Base-by-base conservation (phyloP, 2,329 filamentous ascomycete species). In the Myriosclerotinia scirpicola region DNA sequence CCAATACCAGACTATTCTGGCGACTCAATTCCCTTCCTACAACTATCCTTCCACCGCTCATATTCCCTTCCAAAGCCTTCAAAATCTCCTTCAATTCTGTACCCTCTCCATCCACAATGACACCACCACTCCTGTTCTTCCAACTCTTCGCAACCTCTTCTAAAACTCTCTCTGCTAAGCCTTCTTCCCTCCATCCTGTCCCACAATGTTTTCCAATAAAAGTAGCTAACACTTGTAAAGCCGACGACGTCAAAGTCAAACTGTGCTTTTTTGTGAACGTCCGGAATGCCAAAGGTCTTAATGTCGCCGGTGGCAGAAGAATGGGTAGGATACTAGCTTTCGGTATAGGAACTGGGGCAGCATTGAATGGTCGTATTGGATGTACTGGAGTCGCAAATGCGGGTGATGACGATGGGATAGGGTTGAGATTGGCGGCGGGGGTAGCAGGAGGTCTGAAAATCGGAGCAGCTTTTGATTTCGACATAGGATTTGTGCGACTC, bases 211-310 rank as follows among this genome's bases (percentile, higher is more conserved):
- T 89, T 14, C 95, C 96, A 64, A 99, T 90, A 77, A 99, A 99
- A 1, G 86, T 84, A 26, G 95, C 93, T 42, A 99, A 83, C 56
- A 91, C 87, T 77, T 94, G 89, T 6, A 99, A 81, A 0, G 95
- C 92, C 0, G 93, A 87, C 0, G 94, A 95, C 9, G 91, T 93
- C 64, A 99, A 86, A 0, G 93, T 98, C 66, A 99, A 82, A 73
- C 94, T 96, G 79, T 99, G 92, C 76, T 98, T 99, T 79, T 97
- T 97, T 2, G 95, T 99, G 72, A 99, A 96, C 0, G 92, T 96
- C 56, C 95, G 88, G 76, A 99, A 98, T 11, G 95, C 96, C 26
- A 98, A 83, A 2, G 95, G 94, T 69, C 96, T 85, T 52, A 99
- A 81, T 0, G 91, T 96, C 12, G 92, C 87, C 0, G 93, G 91